phyloP scores from a whole-genome alignment of 225 moss, liverwort and hornwort genomes.

The Straminergon stramineum region DNA sequence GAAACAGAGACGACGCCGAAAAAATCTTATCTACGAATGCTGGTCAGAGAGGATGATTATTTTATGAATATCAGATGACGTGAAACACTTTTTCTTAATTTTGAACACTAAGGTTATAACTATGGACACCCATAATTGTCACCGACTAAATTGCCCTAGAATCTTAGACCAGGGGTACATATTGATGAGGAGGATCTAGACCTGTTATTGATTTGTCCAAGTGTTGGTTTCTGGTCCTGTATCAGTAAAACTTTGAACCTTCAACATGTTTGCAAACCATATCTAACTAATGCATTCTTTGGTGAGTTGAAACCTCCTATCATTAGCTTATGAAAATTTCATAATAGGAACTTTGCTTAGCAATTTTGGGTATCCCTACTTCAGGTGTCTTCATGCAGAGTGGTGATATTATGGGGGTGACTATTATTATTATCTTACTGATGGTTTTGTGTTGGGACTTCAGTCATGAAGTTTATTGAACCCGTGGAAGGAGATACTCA shows the following conservation, averaged over 20 bases:
- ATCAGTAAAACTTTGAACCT: background rate
- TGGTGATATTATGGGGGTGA: background rate
- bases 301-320: background rate
- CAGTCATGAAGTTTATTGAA: conserved; percentile 82
- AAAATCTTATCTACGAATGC: background rate
- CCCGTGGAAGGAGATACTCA: conserved; percentile 40
- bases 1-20: background rate
- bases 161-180: background rate
- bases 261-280: background rate
- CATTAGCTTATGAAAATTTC: background rate
- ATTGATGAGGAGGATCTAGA: background rate
- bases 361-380: no score
- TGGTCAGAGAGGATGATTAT: background rate
- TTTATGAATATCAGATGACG: background rate
- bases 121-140: background rate
- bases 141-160: background rate
- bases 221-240: background rate
- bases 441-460: conserved; percentile 4
- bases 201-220: background rate
- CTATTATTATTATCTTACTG: background rate
- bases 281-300: background rate
- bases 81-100: background rate
- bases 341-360: background rate
- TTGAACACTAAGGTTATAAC: background rate
- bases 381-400: background rate